Evolutionary conservation across 2,329 filamentous ascomycete species (phyloP).

Genomic region (Colletotrichum tamarilloi): DNA sequence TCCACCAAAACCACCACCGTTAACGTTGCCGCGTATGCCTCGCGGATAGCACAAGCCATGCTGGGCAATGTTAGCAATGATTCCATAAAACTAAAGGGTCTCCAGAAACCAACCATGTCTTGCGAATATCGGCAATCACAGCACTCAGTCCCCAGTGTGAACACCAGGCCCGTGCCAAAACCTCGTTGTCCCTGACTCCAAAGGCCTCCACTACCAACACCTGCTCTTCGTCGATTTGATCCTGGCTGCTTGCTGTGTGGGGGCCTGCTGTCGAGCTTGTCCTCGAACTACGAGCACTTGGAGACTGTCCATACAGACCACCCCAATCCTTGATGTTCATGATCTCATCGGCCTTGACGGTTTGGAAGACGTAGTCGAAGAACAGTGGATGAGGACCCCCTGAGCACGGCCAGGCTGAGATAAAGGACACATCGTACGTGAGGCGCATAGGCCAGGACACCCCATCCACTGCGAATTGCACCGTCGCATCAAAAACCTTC

Average conservation of each 20-base stretch:
- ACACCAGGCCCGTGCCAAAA: slow-evolving; percentile 81
- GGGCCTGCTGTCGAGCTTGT: slow-evolving; percentile 48
- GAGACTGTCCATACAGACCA: slow-evolving; percentile 48
- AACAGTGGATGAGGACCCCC: slow-evolving; percentile 76
- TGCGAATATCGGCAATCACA: slow-evolving; percentile 74
- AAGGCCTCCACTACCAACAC: slow-evolving; percentile 80
- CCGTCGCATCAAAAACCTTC: slow-evolving; percentile 67
- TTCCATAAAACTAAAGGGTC: not conserved
- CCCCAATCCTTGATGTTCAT: slow-evolving; percentile 76
- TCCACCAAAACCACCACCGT: slow-evolving; percentile 78
- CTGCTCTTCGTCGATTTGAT: slow-evolving; percentile 67
- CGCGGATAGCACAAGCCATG: slow-evolving; percentile 79
- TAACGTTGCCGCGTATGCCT: slow-evolving; percentile 79
- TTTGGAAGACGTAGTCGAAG: slow-evolving; percentile 74
- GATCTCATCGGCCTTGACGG: slow-evolving; percentile 72
- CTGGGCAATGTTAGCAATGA: slow-evolving; percentile 47
- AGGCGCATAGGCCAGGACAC: slow-evolving; percentile 72
- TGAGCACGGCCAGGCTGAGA: slow-evolving; percentile 73
- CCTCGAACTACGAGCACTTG: slow-evolving; percentile 42
- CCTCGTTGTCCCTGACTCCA: slow-evolving; percentile 80
- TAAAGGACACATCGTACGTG: slow-evolving; percentile 73
- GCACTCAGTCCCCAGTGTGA: slow-evolving; percentile 80
- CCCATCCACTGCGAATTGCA: slow-evolving; percentile 73
- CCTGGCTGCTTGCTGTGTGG: slow-evolving; percentile 38
- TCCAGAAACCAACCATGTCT: slow-evolving; percentile 68